Evolutionary conservation across 2,329 filamentous ascomycete genomes (phyloP), one percentile per base, ranked within the genome.

Genomic region (Curvularia spicifera): DNA sequence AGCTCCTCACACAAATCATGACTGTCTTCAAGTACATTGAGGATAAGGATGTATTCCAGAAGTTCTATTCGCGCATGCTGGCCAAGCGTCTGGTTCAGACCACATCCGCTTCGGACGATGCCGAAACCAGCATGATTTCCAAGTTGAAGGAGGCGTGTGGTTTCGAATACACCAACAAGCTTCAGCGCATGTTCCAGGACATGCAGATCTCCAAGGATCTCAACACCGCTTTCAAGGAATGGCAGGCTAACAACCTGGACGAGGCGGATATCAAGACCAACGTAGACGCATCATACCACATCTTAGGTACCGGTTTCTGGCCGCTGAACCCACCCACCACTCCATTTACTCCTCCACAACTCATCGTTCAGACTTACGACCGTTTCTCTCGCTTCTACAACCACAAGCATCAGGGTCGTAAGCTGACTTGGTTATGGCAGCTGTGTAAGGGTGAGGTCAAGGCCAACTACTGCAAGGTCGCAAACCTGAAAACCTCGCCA

Each of bases 1-100:
- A 90, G 66, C 90, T 92, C 31, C 82, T 98, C 29, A 88, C 87
- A 20, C 91, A 97, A 76, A 95, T 99, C 71, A 99, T 99, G 95
- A 97, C 94, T 1, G 92, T 99, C 54, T 99, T 99, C 86, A 98
- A 98, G 81, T 99, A 99, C 79, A 98, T 99, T 64, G 95, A 99
- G 76, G 96, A 99, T 80, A 99, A 99, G 83, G 95, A 99, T 73
- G 96, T 99, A 5, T 99, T 99, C 85, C 95, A 98, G 78, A 99
- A 98, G 78, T 99, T 97, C 80, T 99, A 99, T 80, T 96, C 94
- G 1, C 91, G 93, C 63, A 97, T 97, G 89, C 82, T 99, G 69
- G 95, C 95, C 49, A 92, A 96, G 76, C 92, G 95, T 70, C 82
- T 99, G 54, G 95, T 99, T 18, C 92, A 97, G 77, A 93, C 91